phyloP scores from a whole-genome alignment of 257 asterid genomes.

The Rubia yunnanensis region DNA sequence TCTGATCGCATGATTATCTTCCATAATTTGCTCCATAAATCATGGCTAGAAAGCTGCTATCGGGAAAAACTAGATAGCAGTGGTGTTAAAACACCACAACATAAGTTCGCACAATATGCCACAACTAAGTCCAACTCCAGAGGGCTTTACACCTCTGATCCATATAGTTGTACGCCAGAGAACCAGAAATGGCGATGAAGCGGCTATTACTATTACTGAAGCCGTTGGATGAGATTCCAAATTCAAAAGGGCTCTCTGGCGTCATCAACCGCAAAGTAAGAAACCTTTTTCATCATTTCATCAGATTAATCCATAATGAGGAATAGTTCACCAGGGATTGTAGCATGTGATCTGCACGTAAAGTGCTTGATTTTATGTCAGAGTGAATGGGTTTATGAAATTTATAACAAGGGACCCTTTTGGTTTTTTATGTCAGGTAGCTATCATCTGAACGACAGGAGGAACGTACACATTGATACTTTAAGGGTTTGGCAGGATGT shows the following conservation, averaged over 20 bases:
- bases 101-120: too few relatives aligned
- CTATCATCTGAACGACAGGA: conserved; percentile 49
- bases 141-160: too few relatives aligned
- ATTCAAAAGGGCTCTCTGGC: conserved; percentile 22
- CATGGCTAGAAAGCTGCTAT: too few relatives aligned
- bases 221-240: conserved; percentile 74
- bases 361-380: conserved; percentile 42
- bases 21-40: too few relatives aligned
- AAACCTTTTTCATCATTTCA: background rate
- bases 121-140: too few relatives aligned
- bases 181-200: conserved; percentile 47
- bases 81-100: too few relatives aligned
- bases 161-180: background rate
- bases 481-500: conserved; percentile 65
- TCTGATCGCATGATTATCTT: too few relatives aligned
- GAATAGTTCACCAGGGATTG: too few relatives aligned
- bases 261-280: conserved; percentile 56
- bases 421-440: conserved; percentile 51
- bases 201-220: conserved; percentile 64
- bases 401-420: too few relatives aligned
- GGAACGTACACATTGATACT: conserved; percentile 60
- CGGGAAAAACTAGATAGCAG: too few relatives aligned
- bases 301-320: background rate
- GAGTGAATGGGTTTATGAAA: conserved; percentile 5
- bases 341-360: background rate